Base-by-base conservation (phyloP, 106 monocot genomes). In the Apostasia shenzhenica region DNA sequence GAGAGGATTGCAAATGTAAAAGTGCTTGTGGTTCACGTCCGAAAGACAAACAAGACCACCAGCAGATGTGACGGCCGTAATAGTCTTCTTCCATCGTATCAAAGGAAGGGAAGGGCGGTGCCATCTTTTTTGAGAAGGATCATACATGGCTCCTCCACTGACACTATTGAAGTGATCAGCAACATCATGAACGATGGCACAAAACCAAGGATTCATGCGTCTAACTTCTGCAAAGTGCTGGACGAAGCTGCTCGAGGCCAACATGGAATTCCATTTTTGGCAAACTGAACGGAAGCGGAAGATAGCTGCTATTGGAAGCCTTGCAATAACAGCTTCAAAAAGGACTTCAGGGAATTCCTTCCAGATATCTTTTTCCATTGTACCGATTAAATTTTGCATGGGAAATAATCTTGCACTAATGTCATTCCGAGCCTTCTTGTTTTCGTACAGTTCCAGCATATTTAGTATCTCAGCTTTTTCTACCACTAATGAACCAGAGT, bases 241-340 rank as follows among this genome's bases (percentile, higher is more conserved):
- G 52, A 78, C 67, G 77, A 94, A 94, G 70, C 80, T 81, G 4
- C 51, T 54, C 44, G 91, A 91, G 39, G 55, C 69, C 51, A 88
- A 60, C 10, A 83, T 67, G 57, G 80, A 80, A 63, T 88, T 81
- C 94, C 94, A 94, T n/a, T 83, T 87, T 38, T 67, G 78, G 71
- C 94, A 94, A 37, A 94, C 94, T 14, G 79, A 75, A 7, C 91
- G 87, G 52, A 94, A 91, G 13, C 91, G 88, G 74, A 91, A 88
- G 55, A 87, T 70, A n/a, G 94, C 50, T 12, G 81, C 69, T 55
- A 83, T 65, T 6, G 94, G 88, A 26, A 94, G 88, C 67, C 90
- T 82, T 70, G 94, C 84, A 63, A 88, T 73, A 42, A 91, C 83
- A 63, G 79, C 68, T 69, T 91, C 90, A 47, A 85, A 72, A 56